Conservation (phyloP, 805 yeast genomes). For the Komagataella mondaviorum region DNA sequence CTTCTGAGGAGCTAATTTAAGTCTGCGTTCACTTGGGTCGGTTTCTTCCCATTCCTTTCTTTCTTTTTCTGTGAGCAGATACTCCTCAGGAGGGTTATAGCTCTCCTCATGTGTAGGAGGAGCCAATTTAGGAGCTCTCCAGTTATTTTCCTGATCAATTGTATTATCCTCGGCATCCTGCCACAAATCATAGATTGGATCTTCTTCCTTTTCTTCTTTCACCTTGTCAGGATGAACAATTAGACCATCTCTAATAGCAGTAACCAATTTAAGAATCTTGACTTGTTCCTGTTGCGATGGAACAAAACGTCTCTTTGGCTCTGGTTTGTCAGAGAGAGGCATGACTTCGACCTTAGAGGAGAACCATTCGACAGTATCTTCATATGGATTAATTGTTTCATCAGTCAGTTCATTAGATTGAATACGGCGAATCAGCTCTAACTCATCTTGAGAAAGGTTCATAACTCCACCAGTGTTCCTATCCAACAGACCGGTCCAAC, state of each 20-base stretch:
- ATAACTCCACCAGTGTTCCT: constrained; percentile 76
- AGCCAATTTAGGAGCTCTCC: constrained; percentile 89
- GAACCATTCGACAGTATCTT: constrained; percentile 93
- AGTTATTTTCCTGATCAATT: constrained; percentile 74
- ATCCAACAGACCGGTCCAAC: constrained; percentile 96
- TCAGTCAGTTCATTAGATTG: constrained; percentile 79
- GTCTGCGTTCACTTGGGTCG: constrained; percentile 69
- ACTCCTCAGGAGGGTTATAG: constrained; percentile 96
- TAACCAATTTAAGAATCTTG: constrained; percentile 89
- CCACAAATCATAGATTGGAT: constrained; percentile 71
- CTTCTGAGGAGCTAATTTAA: constrained; percentile 72
- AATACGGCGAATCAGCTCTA: constrained; percentile 75
- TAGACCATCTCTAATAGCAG: constrained; percentile 93
- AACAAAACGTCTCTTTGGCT: constrained; percentile 92
- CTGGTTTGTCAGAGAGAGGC: constrained; percentile 92
- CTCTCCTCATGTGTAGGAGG: constrained; percentile 97
- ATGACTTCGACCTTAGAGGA: constrained; percentile 70
- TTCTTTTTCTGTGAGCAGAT: constrained; percentile 71
- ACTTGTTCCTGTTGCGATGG: constrained; percentile 97
- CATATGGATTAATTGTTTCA: constrained; percentile 74
- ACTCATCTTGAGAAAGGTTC: constrained; percentile 76
- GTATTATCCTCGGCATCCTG: constrained; percentile 44
- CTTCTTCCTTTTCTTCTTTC: constrained; percentile 35
- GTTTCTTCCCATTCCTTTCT: constrained; percentile 50
- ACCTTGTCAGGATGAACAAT: constrained; percentile 63